Evolutionary conservation across 2,329 filamentous ascomycete species (phyloP), one percentile per base, ranked within the genome.

Genomic region (Microsporum audouinii): DNA sequence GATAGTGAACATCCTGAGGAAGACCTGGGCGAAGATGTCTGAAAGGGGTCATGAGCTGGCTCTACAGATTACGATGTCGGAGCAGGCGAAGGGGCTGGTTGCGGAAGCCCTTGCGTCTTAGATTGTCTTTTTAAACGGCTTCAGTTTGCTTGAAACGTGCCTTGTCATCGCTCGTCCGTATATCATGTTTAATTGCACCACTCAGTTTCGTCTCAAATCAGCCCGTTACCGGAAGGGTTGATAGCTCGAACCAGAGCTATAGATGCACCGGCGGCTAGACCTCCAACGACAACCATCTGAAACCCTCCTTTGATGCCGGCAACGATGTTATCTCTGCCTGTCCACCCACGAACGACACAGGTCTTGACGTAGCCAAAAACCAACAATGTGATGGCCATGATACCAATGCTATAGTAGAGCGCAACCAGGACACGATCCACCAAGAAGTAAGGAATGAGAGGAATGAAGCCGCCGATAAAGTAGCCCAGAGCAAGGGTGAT

Each of bases 21-120:
- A 89, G 80, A 89, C 87, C 12, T 89, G 87, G 87, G 84, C 68
- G 56, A 90, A 90, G 78, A 90, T 89, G 87, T 83, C 82, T 57
- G 78, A 81, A 39, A 72, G 72, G 62, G 87, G 87, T 0, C 77
- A 80, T 64, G 78, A 82, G 66, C 72, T 89, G 71, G 88, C 87
- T n/a, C 69, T 89, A 66, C 73, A 76, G 64, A 84, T 90, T 75
- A 74, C 82, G 14, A 79, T 89, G 75, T 84, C 83, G 60, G 84
- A 85, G 23, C 76, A 82, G 65, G 84, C 82, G 60, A 82, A 78
- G 72, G 76, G 72, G 63, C 73, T 91, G 72, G 81, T 89, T 63
- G 78, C 75, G 59, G 87, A 82, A 73, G 87, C 87, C 14, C 70
- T 90, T 64, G 23, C 41, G 12, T 34, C 39, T 5, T 49, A 29